Evolutionary conservation across 805 yeast genomes (phyloP), one percentile per base, ranked within the genome.

Genomic region (Allodekkera sacchari): DNA sequence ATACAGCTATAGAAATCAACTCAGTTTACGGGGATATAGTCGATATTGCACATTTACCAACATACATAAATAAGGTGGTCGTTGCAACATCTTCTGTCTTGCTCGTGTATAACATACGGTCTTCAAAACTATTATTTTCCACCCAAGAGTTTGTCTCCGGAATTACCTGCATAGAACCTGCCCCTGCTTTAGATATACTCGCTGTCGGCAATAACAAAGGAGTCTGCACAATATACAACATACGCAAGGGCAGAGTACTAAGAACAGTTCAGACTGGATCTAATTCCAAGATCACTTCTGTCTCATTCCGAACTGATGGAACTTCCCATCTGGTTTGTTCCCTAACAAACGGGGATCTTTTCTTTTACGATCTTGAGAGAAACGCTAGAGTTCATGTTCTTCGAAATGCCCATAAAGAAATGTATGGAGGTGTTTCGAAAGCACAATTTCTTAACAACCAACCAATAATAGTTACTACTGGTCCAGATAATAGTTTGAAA

Each of bases 251-350:
- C 15, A 69, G 59, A 36, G 55, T 61, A 4, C 47, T 82, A 26
- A 73, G 73, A 44, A 76, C 74, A 7, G 60, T 71, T 25, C 61
- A 61, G 6, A 57, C 70, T 0, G 66, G 68, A 1, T 51, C 63
- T 0, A 35, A 38, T 8, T 55, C 68, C 7, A 58, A 57, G 33
- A 64, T 74, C 7, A 64, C 69, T 4, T 66, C 94, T 0, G 44
- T 89, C 14, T 81, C 96, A 1, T 89, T 94, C 62, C 70, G 97
- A 57, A 83, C 95, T 3, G 98, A 92, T 53, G 94, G 94, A 0
- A 68, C 79, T 2, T 67, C 94, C 4, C 94, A 88, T 56, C 44
- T 88, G 30, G 94, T 83, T 10, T 76, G 82, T 12, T 92, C 89
- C 9, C 69, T 83, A 29, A 67, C 70, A 15, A 70, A 71, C 30